Percentiles rank a stretch among this genome's conserved stretches.
These are phyloP conservation scores for Ogataea hybrid DNA, from an alignment of 1,139 yeast genomes.

Conservation along the genomic window DNA sequence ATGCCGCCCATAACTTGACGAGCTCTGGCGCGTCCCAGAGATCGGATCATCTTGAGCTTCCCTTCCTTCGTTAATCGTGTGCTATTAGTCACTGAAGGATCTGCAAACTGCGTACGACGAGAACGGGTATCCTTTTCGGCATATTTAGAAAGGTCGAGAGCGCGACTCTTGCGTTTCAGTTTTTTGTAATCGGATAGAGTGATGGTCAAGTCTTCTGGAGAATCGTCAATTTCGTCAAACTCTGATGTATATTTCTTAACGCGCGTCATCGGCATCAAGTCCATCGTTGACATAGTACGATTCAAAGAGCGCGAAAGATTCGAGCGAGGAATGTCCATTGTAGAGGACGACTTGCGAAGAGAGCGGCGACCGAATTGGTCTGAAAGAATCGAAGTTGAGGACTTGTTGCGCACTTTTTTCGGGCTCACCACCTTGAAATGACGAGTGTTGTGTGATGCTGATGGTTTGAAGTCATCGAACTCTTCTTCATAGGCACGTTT, in stretches of 20 bases:
- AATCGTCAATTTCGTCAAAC: slow-evolving; percentile 25
- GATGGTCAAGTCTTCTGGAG: slow-evolving; percentile 27
- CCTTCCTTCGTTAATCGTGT: slow-evolving; percentile 30
- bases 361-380: slow-evolving; percentile 22
- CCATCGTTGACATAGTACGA: slow-evolving; percentile 4
- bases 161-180: slow-evolving; percentile 24
- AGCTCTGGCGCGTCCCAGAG: slow-evolving; percentile 25
- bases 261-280: not conserved
- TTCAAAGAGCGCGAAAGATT: slow-evolving; percentile 1
- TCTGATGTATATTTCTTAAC: slow-evolving; percentile 14
- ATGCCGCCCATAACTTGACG: slow-evolving; percentile 37
- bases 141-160: slow-evolving; percentile 28
- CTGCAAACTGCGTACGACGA: slow-evolving; percentile 7
- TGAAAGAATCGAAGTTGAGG: slow-evolving; percentile 27
- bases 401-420: slow-evolving; percentile 18
- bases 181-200: slow-evolving; percentile 27
- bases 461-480: slow-evolving; percentile 25
- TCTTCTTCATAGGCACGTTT: slow-evolving; percentile 9
- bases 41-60: slow-evolving; percentile 28
- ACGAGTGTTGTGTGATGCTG: slow-evolving; percentile 17
- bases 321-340: slow-evolving; percentile 24
- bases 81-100: slow-evolving; percentile 19
- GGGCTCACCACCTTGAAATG: slow-evolving; percentile 18
- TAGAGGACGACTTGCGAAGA: slow-evolving; percentile 28
- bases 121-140: slow-evolving; percentile 21